A percentile compares a stretch with the other conserved stretches of the same genome.
Conservation (phyloP, 768 basidiomycete genomes). For the Phylloporus scabripes region DNA sequence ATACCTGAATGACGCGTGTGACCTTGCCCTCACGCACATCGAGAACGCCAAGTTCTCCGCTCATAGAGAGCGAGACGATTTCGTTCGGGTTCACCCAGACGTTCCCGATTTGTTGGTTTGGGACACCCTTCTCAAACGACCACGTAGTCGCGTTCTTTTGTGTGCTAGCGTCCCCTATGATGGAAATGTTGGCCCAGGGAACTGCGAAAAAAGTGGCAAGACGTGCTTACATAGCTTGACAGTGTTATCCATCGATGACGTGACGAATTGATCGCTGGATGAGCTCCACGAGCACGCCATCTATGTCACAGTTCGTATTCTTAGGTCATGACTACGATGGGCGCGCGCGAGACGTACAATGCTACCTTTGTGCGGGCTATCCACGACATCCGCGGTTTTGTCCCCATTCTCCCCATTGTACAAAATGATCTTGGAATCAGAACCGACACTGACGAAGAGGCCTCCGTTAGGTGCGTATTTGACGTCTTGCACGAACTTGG, state of each 20-base stretch:
- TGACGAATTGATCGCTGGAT: constrained; percentile 67
- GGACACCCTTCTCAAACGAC: constrained; percentile 67
- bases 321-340: background rate
- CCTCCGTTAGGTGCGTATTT: constrained; percentile 78
- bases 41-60: constrained; percentile 76
- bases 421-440: constrained; percentile 80
- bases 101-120: constrained; percentile 83
- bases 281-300: constrained; percentile 78
- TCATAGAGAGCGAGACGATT: constrained; percentile 79
- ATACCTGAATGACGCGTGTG: constrained; percentile 55
- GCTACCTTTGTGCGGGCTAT: constrained; percentile 66
- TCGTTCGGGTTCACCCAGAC: constrained; percentile 69
- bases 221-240: constrained; percentile 69
- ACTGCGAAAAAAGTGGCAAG: background rate
- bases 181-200: background rate
- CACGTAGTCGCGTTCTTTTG: constrained; percentile 63
- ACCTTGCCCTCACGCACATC: constrained; percentile 63
- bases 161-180: constrained; percentile 73
- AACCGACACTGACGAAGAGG: constrained; percentile 82
- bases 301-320: constrained; percentile 29
- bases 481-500: constrained; percentile 89
- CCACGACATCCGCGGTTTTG: constrained; percentile 60
- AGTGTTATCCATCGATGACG: constrained; percentile 81
- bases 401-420: constrained; percentile 92
- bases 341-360: constrained; percentile 46